Evolutionary conservation across 2,329 filamentous ascomycete genomes (phyloP).

Genomic region (Pseudogymnoascus sp.): DNA sequence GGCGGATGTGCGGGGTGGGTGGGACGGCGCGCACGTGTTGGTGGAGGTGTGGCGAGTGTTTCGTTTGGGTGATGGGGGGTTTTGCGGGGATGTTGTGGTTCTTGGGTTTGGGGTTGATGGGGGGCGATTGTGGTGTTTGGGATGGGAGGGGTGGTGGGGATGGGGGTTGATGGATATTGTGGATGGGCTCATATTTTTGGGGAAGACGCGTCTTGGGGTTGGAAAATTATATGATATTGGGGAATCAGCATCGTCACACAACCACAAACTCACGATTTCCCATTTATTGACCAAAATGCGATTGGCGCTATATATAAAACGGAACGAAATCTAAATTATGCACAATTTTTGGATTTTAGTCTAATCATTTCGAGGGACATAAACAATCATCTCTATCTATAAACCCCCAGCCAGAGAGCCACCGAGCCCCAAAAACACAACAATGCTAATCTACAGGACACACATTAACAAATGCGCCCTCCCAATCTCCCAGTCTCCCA

Average conservation of each 20-base stretch:
- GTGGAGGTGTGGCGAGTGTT: neutral
- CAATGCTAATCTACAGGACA: constrained; percentile 10
- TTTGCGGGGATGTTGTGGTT: neutral
- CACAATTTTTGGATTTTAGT: constrained; percentile 9
- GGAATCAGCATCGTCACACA: neutral
- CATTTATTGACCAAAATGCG: neutral
- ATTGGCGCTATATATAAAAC: neutral
- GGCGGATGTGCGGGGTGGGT: neutral
- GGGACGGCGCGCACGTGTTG: constrained; percentile 13
- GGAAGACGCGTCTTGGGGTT: neutral
- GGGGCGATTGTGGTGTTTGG: neutral
- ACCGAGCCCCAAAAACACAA: constrained; percentile 9
- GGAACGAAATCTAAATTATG: neutral
- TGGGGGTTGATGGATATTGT: neutral
- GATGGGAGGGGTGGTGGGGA: neutral
- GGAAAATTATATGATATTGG: constrained; percentile 1
- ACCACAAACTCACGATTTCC: neutral
- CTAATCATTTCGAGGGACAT: constrained; percentile 5
- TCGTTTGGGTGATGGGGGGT: neutral
- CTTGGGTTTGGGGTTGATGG: neutral
- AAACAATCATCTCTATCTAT: constrained; percentile 7
- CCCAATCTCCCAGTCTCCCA: neutral
- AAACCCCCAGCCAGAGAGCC: constrained; percentile 5
- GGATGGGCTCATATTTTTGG: neutral
- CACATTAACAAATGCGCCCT: constrained; percentile 4